Evolutionary conservation across 148 eudicot species (phyloP).

Genomic region (Rhododendron ovatum): DNA sequence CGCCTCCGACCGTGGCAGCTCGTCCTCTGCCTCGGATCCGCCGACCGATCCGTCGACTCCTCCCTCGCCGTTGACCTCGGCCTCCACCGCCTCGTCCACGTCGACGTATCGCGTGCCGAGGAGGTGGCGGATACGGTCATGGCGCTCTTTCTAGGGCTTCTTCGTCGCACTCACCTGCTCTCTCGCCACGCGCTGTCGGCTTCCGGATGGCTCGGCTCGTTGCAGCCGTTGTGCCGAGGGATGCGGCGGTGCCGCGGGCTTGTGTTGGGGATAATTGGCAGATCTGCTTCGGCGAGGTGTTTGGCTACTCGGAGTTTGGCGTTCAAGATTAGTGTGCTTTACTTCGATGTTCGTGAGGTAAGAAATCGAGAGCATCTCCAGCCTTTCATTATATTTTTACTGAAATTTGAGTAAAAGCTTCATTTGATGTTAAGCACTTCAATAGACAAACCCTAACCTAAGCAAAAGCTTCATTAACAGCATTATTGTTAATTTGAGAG

Average conservation of each 20-base stretch:
- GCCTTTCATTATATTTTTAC: neutral
- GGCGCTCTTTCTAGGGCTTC: slow-evolving; percentile 75
- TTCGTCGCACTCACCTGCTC: slow-evolving; percentile 76
- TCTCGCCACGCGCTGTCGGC: slow-evolving; percentile 80
- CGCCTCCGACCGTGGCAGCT: slow-evolving; percentile 90
- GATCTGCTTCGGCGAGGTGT: slow-evolving; percentile 84
- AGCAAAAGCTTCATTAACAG: neutral
- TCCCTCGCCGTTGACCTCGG: slow-evolving; percentile 90
- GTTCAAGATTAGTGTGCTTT: slow-evolving; percentile 92
- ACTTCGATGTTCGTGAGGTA: slow-evolving; percentile 80
- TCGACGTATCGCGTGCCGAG: slow-evolving; percentile 83
- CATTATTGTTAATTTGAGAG: neutral
- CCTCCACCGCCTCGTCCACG: slow-evolving; percentile 60
- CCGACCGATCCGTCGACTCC: slow-evolving; percentile 81
- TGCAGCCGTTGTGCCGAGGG: slow-evolving; percentile 94
- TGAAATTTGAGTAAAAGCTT: neutral
- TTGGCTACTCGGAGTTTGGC: slow-evolving; percentile 93
- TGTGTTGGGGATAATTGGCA: slow-evolving; percentile 88
- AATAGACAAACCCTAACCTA: neutral
- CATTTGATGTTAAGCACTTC: neutral
- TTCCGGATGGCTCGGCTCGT: slow-evolving; percentile 93
- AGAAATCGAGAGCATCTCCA: neutral
- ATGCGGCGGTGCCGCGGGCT: slow-evolving; percentile 95
- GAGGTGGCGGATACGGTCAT: slow-evolving; percentile 94
- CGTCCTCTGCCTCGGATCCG: slow-evolving; percentile 88